Percentiles rank a stretch among this genome's conserved stretches.
Conservation (phyloP, 2,329 filamentous ascomycete genomes). For the Ceratocystis lukuohia region DNA sequence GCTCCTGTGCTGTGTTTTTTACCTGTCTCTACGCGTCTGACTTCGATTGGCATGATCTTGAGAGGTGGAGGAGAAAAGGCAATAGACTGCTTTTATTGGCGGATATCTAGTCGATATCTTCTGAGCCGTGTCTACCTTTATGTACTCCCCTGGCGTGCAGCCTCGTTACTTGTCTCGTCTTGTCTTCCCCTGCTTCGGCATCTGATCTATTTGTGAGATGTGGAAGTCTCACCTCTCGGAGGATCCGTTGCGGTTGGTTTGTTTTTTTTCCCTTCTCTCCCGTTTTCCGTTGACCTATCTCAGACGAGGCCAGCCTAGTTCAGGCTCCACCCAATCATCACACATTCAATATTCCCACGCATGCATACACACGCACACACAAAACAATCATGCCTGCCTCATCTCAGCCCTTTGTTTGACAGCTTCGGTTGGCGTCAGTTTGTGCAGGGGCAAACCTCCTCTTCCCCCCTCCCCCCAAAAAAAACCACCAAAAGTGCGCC, state of each 20-base stretch:
- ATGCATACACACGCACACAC: background rate
- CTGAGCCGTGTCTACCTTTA: background rate
- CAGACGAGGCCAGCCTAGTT: background rate
- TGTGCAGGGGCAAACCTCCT: background rate
- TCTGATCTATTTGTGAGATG: background rate
- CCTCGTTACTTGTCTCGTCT: background rate
- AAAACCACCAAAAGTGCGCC: too few relatives aligned
- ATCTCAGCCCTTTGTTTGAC: constrained; percentile 7
- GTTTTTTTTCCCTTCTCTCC: background rate
- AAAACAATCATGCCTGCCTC: background rate
- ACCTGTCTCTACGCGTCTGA: too few relatives aligned
- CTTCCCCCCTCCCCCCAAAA: too few relatives aligned
- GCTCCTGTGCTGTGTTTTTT: too few relatives aligned
- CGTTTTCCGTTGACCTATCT: background rate
- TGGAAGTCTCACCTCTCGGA: constrained; percentile 1
- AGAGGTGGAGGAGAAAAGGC: too few relatives aligned
- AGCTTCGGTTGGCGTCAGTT: constrained; percentile 6
- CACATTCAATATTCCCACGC: background rate
- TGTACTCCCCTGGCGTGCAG: background rate
- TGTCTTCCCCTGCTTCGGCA: background rate
- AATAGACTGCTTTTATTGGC: too few relatives aligned
- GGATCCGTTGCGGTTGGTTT: background rate
- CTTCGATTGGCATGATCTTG: too few relatives aligned
- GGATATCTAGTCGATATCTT: too few relatives aligned
- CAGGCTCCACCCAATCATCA: background rate